Conservation (phyloP, 192 early-diverging fungal genomes). For the Physocladia obscura region DNA sequence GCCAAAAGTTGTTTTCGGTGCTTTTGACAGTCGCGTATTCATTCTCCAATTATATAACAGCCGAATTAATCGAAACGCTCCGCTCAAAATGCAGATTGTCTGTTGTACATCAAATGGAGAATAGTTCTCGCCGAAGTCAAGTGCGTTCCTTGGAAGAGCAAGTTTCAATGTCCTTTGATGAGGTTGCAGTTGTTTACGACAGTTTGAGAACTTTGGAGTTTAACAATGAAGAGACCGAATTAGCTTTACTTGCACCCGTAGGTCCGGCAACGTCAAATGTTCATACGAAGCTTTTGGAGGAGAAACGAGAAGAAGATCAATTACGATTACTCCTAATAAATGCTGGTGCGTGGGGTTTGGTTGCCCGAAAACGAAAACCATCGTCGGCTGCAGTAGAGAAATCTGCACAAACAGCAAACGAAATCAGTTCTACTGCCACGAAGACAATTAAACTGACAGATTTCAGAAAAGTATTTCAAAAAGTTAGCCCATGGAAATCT, state of each 20-base stretch:
- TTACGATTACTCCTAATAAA: constrained; percentile 33
- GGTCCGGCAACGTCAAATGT: constrained; percentile 3
- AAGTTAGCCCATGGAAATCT: constrained; percentile 50
- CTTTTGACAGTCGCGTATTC: constrained; percentile 46
- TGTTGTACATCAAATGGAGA: constrained; percentile 63
- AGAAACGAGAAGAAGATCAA: constrained; percentile 41
- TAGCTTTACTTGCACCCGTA: constrained; percentile 30
- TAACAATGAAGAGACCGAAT: constrained; percentile 44
- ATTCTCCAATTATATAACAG: constrained; percentile 41
- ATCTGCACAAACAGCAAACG: background rate
- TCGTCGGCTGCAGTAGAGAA: background rate
- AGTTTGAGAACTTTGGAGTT: constrained; percentile 48
- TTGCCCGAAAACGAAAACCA: background rate
- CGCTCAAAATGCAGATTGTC: constrained; percentile 46
- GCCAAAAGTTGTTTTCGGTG: constrained; percentile 40
- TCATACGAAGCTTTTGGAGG: background rate
- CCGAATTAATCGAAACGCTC: constrained; percentile 51
- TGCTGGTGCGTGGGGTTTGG: constrained; percentile 51
- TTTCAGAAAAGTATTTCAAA: constrained; percentile 48
- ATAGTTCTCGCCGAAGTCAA: constrained; percentile 51
- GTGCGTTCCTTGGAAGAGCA: constrained; percentile 56
- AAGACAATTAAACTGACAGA: constrained; percentile 47
- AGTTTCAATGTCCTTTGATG: constrained; percentile 51
- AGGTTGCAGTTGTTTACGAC: constrained; percentile 54
- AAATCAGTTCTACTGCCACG: constrained; percentile 6